These are phyloP conservation scores for Phytophthora citrophthora DNA, from an alignment of 352 stramenopile species.

Conservation along the genomic window DNA sequence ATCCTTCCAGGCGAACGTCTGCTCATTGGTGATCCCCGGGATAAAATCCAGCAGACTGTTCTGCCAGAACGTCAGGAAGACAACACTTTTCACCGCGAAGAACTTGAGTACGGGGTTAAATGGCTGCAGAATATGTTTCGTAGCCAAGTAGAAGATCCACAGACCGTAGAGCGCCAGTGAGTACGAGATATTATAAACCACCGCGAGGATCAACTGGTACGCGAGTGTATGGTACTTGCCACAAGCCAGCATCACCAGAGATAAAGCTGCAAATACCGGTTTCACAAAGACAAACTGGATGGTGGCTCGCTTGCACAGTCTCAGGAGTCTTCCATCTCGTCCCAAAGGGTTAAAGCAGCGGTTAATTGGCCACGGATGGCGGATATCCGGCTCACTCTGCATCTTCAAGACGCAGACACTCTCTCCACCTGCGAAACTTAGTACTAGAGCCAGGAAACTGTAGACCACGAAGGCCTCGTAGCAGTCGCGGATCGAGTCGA, in stretches of 20 bases:
- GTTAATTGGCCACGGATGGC: conserved; percentile 81
- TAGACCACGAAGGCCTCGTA: conserved; percentile 95
- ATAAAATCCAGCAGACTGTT: conserved; percentile 86
- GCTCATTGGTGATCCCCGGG: conserved; percentile 83
- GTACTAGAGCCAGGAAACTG: conserved; percentile 90
- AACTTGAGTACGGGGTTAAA: conserved; percentile 94
- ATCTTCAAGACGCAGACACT: conserved; percentile 90
- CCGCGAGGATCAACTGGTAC: conserved; percentile 82
- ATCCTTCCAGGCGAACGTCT: conserved; percentile 91
- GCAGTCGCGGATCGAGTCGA: conserved; percentile 89
- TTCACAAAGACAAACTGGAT: conserved; percentile 95
- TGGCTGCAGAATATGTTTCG: conserved; percentile 82
- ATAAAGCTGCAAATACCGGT: conserved; percentile 87
- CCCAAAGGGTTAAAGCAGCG: conserved; percentile 80
- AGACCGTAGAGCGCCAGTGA: conserved; percentile 90
- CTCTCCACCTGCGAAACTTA: conserved; percentile 90
- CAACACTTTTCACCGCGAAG: conserved; percentile 91
- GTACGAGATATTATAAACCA: conserved; percentile 94
- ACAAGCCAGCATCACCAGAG: conserved; percentile 80
- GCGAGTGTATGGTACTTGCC: conserved; percentile 77
- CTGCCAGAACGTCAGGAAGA: conserved; percentile 95
- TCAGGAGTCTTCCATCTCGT: conserved; percentile 81
- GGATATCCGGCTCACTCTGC: conserved; percentile 82
- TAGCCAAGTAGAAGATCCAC: conserved; percentile 92
- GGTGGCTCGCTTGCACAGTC: conserved; percentile 90